Base-by-base conservation (phyloP, 768 basidiomycete genomes). In the Suillus subluteus region DNA sequence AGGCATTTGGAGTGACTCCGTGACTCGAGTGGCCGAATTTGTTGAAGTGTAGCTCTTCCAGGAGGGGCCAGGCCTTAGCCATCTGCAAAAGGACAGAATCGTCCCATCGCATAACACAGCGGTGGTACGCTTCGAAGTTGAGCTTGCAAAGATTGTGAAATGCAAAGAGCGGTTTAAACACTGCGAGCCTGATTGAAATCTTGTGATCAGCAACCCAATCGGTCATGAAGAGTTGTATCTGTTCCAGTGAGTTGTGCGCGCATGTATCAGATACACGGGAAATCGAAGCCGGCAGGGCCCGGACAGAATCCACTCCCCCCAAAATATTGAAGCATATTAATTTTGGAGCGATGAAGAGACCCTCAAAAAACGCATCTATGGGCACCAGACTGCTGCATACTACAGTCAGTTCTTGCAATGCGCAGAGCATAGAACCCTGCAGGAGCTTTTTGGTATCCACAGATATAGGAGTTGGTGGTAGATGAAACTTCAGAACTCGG, bases 71-170 rank as follows among this genome's bases (percentile, higher is more conserved):
- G 43, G 43, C 43, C 43, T 8, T 18, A 44, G 18, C 43, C 43
- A 44, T 44, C 43, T 44, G 18, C 43, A 44, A 44, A 44, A 44
- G 43, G 43, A 18, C 18, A 44, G 18, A 44, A 44, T 44, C 43
- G 43, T 44, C 18, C 43, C 43, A 44, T 8, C 43, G 43, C 0
- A 44, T 18, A 3, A 8, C 43, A 44, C 7, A 1, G 74, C 72
- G 1, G 75, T 43, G n/a, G 13, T 13, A 6, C 18, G n/a, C 11
- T n/a, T 23, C n/a, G n/a, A 48, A 13, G n/a, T 48, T 1, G 12
- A 48, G 11, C 12, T 48, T 48, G 48, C 48, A n/a, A 23, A 48
- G 46, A 48, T 48, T 23, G 12, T 16, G 48, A 5, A 23, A 23
- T 12, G 12, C 48, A 48, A 12, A 48, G 48, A 48, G 48, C n/a